Conservation (phyloP, 169 alveolate species). For the Cystoisospora suis region DNA sequence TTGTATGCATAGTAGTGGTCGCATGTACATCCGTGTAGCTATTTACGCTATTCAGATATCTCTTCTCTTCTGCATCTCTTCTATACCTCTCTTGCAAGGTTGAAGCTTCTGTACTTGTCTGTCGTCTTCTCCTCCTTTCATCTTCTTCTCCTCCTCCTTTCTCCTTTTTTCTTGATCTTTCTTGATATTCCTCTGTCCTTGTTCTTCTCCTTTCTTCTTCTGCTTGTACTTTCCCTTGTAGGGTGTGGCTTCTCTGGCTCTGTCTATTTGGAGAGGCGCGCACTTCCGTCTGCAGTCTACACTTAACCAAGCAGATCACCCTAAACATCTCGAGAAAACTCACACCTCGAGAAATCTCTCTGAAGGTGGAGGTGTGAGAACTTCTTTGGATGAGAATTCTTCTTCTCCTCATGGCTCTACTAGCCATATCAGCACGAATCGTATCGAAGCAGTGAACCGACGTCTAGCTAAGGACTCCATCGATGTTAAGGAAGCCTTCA, state of each 20-base stretch:
- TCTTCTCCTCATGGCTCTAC: too few species aligned
- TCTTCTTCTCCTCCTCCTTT: background rate
- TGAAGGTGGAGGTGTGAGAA: too few species aligned
- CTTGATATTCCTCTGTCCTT: background rate
- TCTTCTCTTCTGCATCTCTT: too few species aligned
- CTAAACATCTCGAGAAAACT: too few species aligned
- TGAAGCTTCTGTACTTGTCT: too few species aligned
- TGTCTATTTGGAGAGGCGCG: conserved; percentile 13
- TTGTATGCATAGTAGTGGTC: too few species aligned
- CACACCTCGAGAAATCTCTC: too few species aligned
- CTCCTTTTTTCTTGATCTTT: background rate
- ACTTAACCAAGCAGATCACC: background rate
- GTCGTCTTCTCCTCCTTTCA: background rate
- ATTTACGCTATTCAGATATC: too few species aligned
- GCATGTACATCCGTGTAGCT: too few species aligned
- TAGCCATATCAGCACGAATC: too few species aligned
- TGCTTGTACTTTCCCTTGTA: background rate
- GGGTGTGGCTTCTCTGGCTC: background rate
- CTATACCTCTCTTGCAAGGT: too few species aligned
- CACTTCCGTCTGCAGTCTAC: conserved; percentile 23
- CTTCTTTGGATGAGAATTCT: too few species aligned
- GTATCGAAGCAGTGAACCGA: background rate
- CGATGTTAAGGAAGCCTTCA: background rate
- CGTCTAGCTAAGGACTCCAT: background rate
- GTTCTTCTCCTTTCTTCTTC: background rate